These are phyloP conservation scores for Fusarium mangiferae DNA, from an alignment of 2,329 filamentous ascomycete species.

Conservation along the genomic window DNA sequence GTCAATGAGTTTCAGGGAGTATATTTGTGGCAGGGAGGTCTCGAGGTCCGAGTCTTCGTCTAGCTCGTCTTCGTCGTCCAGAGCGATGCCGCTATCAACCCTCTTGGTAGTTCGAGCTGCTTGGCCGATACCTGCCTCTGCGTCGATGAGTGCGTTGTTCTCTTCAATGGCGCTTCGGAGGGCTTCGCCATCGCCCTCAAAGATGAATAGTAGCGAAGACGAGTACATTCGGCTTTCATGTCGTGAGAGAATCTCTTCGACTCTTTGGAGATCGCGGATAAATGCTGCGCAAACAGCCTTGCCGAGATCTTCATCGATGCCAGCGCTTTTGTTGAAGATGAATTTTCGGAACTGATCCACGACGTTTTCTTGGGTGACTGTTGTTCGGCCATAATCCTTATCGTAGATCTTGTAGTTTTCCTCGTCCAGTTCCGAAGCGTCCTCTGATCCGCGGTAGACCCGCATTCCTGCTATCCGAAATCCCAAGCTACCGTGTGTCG, in stretches of 20 bases:
- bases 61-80: constrained; percentile 56
- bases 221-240: constrained; percentile 74
- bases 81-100: constrained; percentile 66
- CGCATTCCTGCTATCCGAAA: constrained; percentile 75
- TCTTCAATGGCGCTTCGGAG: constrained; percentile 64
- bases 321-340: constrained; percentile 67
- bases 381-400: constrained; percentile 69
- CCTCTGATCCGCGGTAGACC: constrained; percentile 67
- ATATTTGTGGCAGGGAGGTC: constrained; percentile 69
- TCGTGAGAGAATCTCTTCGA: constrained; percentile 63
- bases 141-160: constrained; percentile 61
- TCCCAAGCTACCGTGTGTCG: constrained; percentile 68
- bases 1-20: constrained; percentile 89
- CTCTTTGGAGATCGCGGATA: constrained; percentile 61
- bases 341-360: constrained; percentile 65
- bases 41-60: constrained; percentile 63
- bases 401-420: constrained; percentile 69
- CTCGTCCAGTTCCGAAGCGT: constrained; percentile 61
- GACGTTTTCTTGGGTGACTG: constrained; percentile 65
- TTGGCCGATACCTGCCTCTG: constrained; percentile 59
- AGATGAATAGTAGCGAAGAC: constrained; percentile 70
- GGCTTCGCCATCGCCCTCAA: constrained; percentile 69
- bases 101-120: constrained; percentile 54
- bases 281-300: constrained; percentile 65
- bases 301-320: constrained; percentile 69